Base-by-base conservation (phyloP, 2,329 filamentous ascomycete species). In the Chalaropsis thielavioides region DNA sequence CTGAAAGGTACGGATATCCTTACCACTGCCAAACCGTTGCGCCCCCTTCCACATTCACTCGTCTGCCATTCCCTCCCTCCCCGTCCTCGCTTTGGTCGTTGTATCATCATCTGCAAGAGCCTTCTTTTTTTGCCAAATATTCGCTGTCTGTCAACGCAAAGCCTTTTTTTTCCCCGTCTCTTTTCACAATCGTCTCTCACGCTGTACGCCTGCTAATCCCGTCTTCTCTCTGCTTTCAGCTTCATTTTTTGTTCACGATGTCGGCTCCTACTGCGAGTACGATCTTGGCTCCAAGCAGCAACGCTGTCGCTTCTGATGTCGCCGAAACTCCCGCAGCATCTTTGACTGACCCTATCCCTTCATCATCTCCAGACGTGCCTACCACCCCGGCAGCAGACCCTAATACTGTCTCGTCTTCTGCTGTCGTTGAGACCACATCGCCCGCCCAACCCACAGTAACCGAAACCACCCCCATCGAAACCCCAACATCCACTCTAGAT, bases 401-500 rank as follows among this genome's bases (percentile, higher is more conserved):
- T 13, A 56, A 49, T 13, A 40, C 65, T 15, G 40, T 66, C 13
- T 41, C 67, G 8, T n/a, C 68, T 46, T 27, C 68, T 3, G 8
- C 68, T 35, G 56, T 67, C 8, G 54, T 41, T n/a, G 64, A 58
- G 17, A 51, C 66, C 7, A 38, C 67, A 13, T 51, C 67, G 7
- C 6, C 68, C 51, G 38, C 67, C 3, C 15, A 68, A 31, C 56
- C 67, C 5, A 56, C 68, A 15, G 58, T 64, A 51, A n/a, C 61
- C 15, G 19, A 62, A 41, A 56, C 64, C 54, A 51, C 54, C 1
- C 31, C 66, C 38, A 35, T 51, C 27, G 40, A 71, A 41, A 38
- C 67, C 13, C n/a, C 69, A 43, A 66, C 67, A n/a, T 67, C 69
- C 8, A 69, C 71, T 1, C 22, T 31, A 41, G 62, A 64, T 17